Evolutionary conservation across 2,329 filamentous ascomycete species (phyloP).

Genomic region (Aureobasidium sp.): DNA sequence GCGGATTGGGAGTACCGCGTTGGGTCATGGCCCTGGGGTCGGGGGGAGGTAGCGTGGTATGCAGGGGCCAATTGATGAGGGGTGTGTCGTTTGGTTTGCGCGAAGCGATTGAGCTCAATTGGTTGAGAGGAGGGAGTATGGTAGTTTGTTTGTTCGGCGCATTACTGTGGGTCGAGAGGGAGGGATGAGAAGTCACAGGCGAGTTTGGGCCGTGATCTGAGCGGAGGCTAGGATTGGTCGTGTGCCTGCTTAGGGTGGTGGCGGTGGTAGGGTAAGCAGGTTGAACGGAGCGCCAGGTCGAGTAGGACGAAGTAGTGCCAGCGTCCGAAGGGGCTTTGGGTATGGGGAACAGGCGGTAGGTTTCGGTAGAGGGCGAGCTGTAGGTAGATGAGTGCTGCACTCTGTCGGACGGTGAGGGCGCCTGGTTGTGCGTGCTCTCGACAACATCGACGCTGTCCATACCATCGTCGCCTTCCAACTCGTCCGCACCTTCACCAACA

Average conservation of each 20-base stretch:
- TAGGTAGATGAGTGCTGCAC: neutral
- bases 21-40: neutral
- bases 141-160: neutral
- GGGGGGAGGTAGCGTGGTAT: slow-evolving; percentile 8
- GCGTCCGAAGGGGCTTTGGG: neutral
- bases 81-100: neutral
- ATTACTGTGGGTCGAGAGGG: neutral
- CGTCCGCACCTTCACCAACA: neutral
- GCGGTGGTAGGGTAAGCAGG: neutral
- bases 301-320: neutral
- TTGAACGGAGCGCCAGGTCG: neutral
- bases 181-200: neutral
- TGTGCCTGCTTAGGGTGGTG: neutral
- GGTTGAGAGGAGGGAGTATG: neutral
- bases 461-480: neutral
- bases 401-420: neutral
- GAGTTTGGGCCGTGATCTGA: neutral
- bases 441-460: neutral
- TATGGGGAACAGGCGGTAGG: neutral
- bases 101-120: neutral
- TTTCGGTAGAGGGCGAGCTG: neutral
- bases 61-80: slow-evolving; percentile 12
- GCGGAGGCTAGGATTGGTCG: neutral
- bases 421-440: neutral
- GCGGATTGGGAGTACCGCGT: neutral